Percentiles rank a stretch among this genome's conserved stretches.
phyloP scores from a whole-genome alignment of 352 stramenopile species.

The Pseudoperonospora humuli region DNA sequence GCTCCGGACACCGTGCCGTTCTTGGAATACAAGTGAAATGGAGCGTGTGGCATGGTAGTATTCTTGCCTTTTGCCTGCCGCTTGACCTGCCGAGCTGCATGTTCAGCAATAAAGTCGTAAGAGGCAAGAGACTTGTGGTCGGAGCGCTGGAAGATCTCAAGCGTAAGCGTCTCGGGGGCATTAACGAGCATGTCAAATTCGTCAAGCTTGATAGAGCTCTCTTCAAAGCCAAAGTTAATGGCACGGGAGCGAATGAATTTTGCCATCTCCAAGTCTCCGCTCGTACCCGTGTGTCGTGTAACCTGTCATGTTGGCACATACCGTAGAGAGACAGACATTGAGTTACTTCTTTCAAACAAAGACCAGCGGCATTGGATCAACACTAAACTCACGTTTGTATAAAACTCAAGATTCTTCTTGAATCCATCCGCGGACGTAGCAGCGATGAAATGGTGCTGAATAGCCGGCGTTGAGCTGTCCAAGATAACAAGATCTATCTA shows the following conservation, averaged over 20 bases:
- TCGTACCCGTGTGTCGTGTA: slow-evolving; percentile 49
- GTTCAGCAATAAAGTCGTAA: slow-evolving; percentile 23
- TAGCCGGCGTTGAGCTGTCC: slow-evolving; percentile 54
- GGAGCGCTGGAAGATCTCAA: slow-evolving; percentile 26
- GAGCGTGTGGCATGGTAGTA: slow-evolving; percentile 27
- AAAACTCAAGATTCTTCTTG: slow-evolving; percentile 66
- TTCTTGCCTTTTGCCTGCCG: slow-evolving; percentile 24
- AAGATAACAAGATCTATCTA: background rate
- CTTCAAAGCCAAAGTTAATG: slow-evolving; percentile 69
- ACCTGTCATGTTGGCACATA: slow-evolving; percentile 19
- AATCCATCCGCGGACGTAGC: slow-evolving; percentile 56
- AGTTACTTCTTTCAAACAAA: too few relatives aligned
- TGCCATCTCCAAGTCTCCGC: slow-evolving; percentile 61
- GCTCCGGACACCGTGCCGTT: slow-evolving; percentile 51
- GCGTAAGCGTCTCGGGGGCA: slow-evolving; percentile 48
- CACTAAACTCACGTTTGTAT: slow-evolving; percentile 37
- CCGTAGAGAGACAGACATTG: too few relatives aligned
- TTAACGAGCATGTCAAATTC: slow-evolving; percentile 81
- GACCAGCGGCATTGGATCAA: too few relatives aligned
- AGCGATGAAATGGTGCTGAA: slow-evolving; percentile 72
- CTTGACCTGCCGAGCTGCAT: slow-evolving; percentile 17
- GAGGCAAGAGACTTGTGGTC: slow-evolving; percentile 17
- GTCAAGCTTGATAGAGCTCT: slow-evolving; percentile 68
- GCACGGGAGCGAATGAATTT: slow-evolving; percentile 68
- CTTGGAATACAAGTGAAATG: slow-evolving; percentile 80